Evolutionary conservation across 352 stramenopile species (phyloP).

Genomic region (Phytophthora podocarpi): DNA sequence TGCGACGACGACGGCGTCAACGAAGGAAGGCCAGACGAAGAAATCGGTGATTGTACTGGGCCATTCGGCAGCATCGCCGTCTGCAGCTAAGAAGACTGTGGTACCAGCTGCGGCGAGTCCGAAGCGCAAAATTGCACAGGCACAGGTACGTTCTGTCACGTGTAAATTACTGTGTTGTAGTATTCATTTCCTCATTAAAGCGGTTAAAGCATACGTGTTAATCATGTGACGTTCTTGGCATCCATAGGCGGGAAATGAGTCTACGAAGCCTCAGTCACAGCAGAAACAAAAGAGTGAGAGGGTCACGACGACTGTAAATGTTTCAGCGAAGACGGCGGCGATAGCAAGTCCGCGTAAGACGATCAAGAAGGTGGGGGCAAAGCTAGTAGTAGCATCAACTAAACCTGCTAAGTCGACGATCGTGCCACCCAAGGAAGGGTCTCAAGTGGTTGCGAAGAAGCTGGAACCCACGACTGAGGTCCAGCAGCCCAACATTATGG

Average conservation of each 20-base stretch:
- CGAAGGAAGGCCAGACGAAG: conserved; percentile 13
- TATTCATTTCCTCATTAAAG: too few relatives aligned
- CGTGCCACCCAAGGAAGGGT: not conserved
- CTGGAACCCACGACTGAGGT: not conserved
- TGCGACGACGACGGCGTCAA: not conserved
- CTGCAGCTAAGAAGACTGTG: not conserved
- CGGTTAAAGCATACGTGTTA: too few relatives aligned
- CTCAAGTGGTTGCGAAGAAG: not conserved
- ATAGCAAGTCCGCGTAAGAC: not conserved
- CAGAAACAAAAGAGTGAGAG: conserved; percentile 1
- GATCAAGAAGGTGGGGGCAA: conserved; percentile 10
- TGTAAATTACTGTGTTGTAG: not conserved
- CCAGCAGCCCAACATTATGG: not conserved
- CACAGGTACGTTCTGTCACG: not conserved
- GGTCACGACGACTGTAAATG: not conserved
- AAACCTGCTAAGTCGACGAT: not conserved
- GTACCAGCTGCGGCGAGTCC: not conserved
- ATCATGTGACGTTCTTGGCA: too few relatives aligned
- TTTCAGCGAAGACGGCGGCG: conserved; percentile 7
- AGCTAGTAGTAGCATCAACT: not conserved
- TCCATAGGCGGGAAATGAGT: not conserved
- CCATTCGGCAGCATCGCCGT: not conserved
- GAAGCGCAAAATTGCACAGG: conserved; percentile 21
- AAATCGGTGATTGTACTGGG: conserved; percentile 10
- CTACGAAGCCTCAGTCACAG: not conserved